Percentiles rank a stretch among this genome's conserved stretches.
phyloP scores from a whole-genome alignment of 306 rosid genomes.

The Lathyrus tuberosus region DNA sequence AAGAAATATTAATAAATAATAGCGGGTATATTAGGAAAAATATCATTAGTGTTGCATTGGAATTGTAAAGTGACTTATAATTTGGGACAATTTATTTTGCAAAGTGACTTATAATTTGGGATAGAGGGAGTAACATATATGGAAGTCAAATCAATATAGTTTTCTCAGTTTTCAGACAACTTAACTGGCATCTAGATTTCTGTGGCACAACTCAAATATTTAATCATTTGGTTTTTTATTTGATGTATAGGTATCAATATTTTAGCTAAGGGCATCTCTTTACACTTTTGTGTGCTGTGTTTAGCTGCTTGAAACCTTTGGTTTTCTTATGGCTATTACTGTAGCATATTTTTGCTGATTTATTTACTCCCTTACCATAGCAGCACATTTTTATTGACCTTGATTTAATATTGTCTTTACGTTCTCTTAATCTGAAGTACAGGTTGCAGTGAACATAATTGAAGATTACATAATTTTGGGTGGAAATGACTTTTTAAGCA shows the following conservation, averaged over 20 bases:
- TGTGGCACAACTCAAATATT: not conserved
- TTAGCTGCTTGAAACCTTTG: constrained; percentile 16
- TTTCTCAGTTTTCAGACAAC: constrained; percentile 24
- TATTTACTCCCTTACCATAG: constrained; percentile 22
- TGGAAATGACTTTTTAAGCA: constrained; percentile 76
- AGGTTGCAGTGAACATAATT: constrained; percentile 81
- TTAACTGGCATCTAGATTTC: constrained; percentile 8
- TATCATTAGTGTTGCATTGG: too few species aligned
- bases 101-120: too few species aligned
- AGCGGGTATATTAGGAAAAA: too few species aligned
- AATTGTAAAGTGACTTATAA: too few species aligned
- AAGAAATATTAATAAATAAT: too few species aligned
- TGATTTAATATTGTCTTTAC: constrained; percentile 21
- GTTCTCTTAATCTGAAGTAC: constrained; percentile 44
- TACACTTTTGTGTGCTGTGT: constrained; percentile 15
- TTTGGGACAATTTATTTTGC: too few species aligned
- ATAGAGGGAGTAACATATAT: constrained; percentile 1
- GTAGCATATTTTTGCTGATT: constrained; percentile 13
- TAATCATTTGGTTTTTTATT: not conserved
- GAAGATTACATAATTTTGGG: constrained; percentile 92
- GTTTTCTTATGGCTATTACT: constrained; percentile 22
- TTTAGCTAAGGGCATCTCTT: constrained; percentile 14
- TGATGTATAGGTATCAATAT: constrained; percentile 20
- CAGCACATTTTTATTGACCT: constrained; percentile 12
- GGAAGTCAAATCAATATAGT: constrained; percentile 27